Conservation (phyloP, 2,329 filamentous ascomycete species). For the Aspergillus terreus region DNA sequence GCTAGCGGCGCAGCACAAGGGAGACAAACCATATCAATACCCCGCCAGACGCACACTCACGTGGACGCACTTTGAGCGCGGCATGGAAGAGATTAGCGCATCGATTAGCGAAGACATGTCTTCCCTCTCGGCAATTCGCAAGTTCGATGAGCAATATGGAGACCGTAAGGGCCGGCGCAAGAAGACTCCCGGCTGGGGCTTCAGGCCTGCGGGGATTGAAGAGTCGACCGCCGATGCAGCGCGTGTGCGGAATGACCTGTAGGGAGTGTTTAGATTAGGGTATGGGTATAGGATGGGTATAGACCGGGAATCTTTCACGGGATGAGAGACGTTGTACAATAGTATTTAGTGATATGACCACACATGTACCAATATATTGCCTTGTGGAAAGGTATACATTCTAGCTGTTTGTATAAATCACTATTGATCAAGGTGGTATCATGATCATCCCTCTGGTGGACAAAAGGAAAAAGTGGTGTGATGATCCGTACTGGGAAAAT, state of each 20-base stretch:
- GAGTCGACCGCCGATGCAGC: conserved; percentile 34
- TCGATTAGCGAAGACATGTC: conserved; percentile 94
- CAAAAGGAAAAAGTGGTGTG: background rate
- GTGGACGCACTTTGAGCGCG: conserved; percentile 74
- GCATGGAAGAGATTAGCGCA: conserved; percentile 82
- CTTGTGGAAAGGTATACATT: background rate
- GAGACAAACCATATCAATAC: conserved; percentile 53
- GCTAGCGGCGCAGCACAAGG: conserved; percentile 31
- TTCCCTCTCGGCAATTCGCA: conserved; percentile 77
- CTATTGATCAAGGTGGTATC: no score
- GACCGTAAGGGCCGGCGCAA: conserved; percentile 67
- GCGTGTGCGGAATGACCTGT: conserved; percentile 37
- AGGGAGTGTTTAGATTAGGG: background rate
- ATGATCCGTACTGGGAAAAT: background rate
- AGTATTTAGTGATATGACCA: conserved; percentile 1
- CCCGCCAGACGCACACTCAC: conserved; percentile 66
- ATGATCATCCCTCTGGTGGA: no score
- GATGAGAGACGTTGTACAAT: background rate
- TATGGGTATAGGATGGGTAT: background rate
- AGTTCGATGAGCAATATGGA: conserved; percentile 94
- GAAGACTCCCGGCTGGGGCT: conserved; percentile 53
- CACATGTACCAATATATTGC: background rate
- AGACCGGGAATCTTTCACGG: background rate
- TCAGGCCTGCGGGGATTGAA: conserved; percentile 36
- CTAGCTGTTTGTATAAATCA: background rate